A percentile compares a stretch with the other conserved stretches of the same genome.
Conservation (phyloP, 805 yeast genomes). For the Zygosaccharomyces pseudorouxii region DNA sequence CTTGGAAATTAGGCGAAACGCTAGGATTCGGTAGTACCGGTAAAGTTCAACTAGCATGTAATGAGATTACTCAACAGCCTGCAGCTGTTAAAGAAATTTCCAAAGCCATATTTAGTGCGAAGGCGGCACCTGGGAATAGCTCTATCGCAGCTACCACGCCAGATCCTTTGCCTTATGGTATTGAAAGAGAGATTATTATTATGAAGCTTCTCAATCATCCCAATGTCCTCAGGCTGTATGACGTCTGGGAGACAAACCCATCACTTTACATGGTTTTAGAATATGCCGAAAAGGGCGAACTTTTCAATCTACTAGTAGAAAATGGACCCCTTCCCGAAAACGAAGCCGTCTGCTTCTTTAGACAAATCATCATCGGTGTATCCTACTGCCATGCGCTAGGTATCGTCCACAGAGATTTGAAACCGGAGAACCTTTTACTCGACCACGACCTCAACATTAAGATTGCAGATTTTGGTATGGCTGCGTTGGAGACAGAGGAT, state of each 20-base stretch:
- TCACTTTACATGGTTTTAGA: conserved; percentile 84
- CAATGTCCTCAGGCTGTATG: conserved; percentile 72
- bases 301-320: conserved; percentile 86
- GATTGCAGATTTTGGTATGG: conserved; percentile 99
- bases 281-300: conserved; percentile 96
- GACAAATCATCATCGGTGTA: conserved; percentile 79
- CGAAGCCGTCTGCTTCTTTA: conserved; percentile 86
- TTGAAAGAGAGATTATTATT: conserved; percentile 78
- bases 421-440: conserved; percentile 73
- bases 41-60: conserved; percentile 86
- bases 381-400: conserved; percentile 81
- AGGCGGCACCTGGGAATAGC: conserved; percentile 30
- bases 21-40: conserved; percentile 97
- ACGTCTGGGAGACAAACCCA: conserved; percentile 83
- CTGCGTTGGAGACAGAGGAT: conserved; percentile 83
- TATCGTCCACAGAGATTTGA: conserved; percentile 83
- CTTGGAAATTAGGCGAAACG: conserved; percentile 95
- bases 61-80: conserved; percentile 73
- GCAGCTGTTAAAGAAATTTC: conserved; percentile 98
- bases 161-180: conserved; percentile 71
- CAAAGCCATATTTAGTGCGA: conserved; percentile 53
- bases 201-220: conserved; percentile 79
- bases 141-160: conserved; percentile 42
- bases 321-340: conserved; percentile 82
- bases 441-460: conserved; percentile 86